Conservation (phyloP, 768 basidiomycete species). For the Dacryopinax primogenitus region DNA sequence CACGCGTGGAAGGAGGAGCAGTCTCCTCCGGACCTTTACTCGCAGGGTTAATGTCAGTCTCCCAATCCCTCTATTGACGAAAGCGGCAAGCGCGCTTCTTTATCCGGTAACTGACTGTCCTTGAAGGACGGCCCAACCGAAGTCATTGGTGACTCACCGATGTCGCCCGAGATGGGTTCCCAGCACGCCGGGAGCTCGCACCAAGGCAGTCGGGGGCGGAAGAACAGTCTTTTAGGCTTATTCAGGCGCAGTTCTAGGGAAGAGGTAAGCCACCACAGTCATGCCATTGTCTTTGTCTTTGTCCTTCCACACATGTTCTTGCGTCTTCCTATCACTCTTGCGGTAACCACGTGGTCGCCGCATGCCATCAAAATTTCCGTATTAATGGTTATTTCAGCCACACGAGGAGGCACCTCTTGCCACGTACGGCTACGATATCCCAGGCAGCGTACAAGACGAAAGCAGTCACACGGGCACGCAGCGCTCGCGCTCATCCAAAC, state of each 20-base stretch:
- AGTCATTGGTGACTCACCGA: not conserved
- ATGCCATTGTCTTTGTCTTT: too few species aligned
- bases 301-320: not conserved
- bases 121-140: not conserved
- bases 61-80: too few species aligned
- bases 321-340: not conserved
- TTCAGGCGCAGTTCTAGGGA: not conserved
- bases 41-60: not conserved
- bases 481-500: not conserved
- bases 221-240: not conserved
- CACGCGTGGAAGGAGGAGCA: not conserved
- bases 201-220: not conserved
- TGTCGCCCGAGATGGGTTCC: not conserved
- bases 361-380: not conserved
- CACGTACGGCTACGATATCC: not conserved
- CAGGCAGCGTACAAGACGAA: constrained; percentile 3
- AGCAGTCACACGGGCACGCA: not conserved
- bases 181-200: not conserved
- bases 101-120: not conserved
- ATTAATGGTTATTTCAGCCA: not conserved
- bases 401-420: not conserved
- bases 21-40: not conserved
- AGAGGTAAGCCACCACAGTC: too few species aligned
- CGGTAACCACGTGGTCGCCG: not conserved
- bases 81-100: not conserved